These are phyloP conservation scores for Fremontodendron californicum DNA, from an alignment of 345 rosid species.

Conservation along the genomic window DNA sequence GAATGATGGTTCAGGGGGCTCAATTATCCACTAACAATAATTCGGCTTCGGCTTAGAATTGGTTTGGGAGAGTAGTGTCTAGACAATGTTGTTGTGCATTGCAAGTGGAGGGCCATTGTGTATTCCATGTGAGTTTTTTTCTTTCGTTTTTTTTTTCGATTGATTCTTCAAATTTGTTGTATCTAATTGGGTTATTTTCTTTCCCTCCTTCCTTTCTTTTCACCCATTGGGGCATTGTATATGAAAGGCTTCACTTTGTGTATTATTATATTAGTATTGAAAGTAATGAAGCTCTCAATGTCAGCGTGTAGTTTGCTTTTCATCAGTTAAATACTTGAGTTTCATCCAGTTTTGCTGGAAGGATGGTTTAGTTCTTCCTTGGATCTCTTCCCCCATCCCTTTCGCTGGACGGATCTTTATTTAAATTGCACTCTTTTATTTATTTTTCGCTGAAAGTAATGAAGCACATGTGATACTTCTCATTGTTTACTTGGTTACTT, in stretches of 20 bases:
- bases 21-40: background rate
- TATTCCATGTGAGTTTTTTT: slow-evolving; percentile 8
- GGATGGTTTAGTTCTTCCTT: too few species aligned
- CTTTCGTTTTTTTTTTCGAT: background rate
- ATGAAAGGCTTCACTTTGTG: slow-evolving; percentile 11
- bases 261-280: background rate
- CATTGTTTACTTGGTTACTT: too few species aligned
- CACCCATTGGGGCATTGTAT: slow-evolving; percentile 8
- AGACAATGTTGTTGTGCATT: slow-evolving; percentile 26
- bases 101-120: slow-evolving; percentile 23
- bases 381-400: too few species aligned
- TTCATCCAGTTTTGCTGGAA: background rate
- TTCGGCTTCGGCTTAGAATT: background rate
- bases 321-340: background rate
- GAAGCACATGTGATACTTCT: too few species aligned
- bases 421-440: too few species aligned
- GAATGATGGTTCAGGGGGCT: slow-evolving; percentile 25
- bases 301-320: background rate
- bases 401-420: too few species aligned
- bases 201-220: too few species aligned
- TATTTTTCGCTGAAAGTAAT: too few species aligned
- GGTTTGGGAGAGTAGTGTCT: slow-evolving; percentile 9
- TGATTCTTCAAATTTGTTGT: slow-evolving; percentile 7
- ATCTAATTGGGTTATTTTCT: background rate
- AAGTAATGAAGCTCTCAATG: background rate